Evolutionary conservation across 139 green algal species (phyloP).

Genomic region (Pleodorina starrii): DNA sequence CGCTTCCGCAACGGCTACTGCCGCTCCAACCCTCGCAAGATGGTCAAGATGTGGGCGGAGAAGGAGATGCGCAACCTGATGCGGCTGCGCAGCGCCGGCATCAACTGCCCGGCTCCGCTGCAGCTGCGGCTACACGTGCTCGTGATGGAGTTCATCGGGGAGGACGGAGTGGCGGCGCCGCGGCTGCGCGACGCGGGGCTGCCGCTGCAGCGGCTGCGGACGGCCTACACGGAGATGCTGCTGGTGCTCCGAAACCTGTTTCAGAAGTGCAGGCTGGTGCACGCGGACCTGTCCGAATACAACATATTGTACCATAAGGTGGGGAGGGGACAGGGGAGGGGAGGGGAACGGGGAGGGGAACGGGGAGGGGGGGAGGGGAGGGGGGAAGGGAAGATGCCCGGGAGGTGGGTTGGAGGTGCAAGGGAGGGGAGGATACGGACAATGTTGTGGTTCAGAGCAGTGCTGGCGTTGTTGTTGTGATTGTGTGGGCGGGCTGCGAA

Average conservation of each 20-base stretch:
- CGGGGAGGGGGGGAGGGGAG: neutral
- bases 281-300: slow-evolving; percentile 98
- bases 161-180: slow-evolving; percentile 89
- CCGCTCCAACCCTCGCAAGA: slow-evolving; percentile 97
- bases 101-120: slow-evolving; percentile 86
- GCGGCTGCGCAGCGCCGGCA: slow-evolving; percentile 78
- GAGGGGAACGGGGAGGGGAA: neutral
- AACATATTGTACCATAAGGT: slow-evolving; percentile 93
- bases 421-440: too few species aligned
- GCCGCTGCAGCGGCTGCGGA: slow-evolving; percentile 69
- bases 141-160: slow-evolving; percentile 94
- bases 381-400: too few species aligned
- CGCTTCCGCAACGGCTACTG: slow-evolving; percentile 95
- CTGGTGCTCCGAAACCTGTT: slow-evolving; percentile 72
- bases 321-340: neutral
- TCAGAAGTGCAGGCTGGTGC: slow-evolving; percentile 93
- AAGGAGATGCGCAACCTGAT: slow-evolving; percentile 99
- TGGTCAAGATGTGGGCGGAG: slow-evolving; percentile 99
- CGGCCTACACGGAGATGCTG: slow-evolving; percentile 84
- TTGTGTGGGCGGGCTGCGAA: too few species aligned
- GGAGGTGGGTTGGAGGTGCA: too few species aligned
- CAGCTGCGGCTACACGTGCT: slow-evolving; percentile 95
- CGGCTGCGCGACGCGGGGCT: slow-evolving; percentile 92
- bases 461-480: too few species aligned
- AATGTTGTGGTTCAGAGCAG: too few species aligned